Evolutionary conservation across 257 asterid species (phyloP), one percentile per base, ranked within the genome.

Genomic region (Nicotiana tabacum): DNA sequence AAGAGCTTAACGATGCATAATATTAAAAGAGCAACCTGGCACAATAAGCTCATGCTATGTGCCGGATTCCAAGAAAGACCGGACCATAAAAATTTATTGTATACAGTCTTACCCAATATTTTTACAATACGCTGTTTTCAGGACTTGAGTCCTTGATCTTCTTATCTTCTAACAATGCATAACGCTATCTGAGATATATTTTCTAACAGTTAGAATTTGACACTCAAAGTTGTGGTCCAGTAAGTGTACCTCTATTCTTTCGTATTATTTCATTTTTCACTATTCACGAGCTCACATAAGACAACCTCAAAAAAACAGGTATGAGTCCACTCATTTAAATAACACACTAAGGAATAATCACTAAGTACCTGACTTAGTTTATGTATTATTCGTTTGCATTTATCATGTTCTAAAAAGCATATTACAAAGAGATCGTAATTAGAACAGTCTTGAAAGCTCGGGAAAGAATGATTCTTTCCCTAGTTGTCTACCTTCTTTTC

Each of bases 381-480:
- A 9, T 43, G 51, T 43, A 8, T 43, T 69, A 69, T 69, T 69
- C 32, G 18, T n/a, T 8, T 80, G 24, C 60, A 39, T 80, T 37
- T 16, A 62, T 65, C 2, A 80, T 35, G 82, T 43, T 43, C 51
- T 43, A 39, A 61, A 30, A 62, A 60, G 81, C 46, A 78, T 21
- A 57, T 30, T 67, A 70, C 17, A 21, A 33, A 46, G 32, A 64
- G 84, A 17, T 64, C 72, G 72, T 53, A 15, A 57, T 68, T 35
- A 68, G 67, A 64, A 79, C 81, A 87, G 84, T 89, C 95, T 91
- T 91, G 92, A 88, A 89, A 84, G 78, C 88, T 84, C 86, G 89
- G 97, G 62, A 91, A 92, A 85, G 97, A 90, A 91, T 90, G n/a
- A 88, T 92, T 85, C 95, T 85, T 88, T 76, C 32, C 80, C 80